Percentiles rank a stretch among this genome's conserved stretches.
phyloP scores from a whole-genome alignment of 2,329 filamentous ascomycete species.

The Stagonosporopsis rhizophila region DNA sequence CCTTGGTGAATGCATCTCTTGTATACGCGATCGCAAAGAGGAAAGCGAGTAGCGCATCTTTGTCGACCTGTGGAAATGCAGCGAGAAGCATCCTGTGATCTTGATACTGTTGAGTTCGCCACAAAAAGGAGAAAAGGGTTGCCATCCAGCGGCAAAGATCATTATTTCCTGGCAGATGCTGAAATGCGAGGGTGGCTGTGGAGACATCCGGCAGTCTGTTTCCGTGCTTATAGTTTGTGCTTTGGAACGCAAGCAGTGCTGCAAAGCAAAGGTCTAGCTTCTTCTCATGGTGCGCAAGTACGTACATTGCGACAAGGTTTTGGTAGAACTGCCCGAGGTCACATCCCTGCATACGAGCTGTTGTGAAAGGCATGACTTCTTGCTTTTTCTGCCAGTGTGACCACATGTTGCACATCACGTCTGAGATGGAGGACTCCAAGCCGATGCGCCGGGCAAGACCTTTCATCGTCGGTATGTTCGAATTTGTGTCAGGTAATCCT shows the following conservation, averaged over 20 bases:
- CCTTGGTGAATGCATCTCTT: conserved; percentile 14
- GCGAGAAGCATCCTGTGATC: conserved; percentile 12
- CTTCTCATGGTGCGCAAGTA: conserved; percentile 10
- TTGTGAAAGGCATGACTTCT: neutral
- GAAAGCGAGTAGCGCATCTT: conserved; percentile 19
- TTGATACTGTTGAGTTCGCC: conserved; percentile 13
- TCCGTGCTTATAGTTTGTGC: conserved; percentile 14
- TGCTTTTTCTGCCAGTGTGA: neutral
- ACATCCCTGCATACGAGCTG: neutral
- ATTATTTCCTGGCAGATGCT: conserved; percentile 15
- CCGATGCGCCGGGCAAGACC: neutral
- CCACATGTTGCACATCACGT: neutral
- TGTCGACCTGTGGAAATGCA: neutral
- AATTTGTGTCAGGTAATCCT: neutral
- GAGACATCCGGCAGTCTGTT: conserved; percentile 2
- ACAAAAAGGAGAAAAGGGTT: conserved; percentile 22
- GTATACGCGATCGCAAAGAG: conserved; percentile 16
- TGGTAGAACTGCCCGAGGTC: conserved; percentile 23
- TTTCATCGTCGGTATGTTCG: neutral
- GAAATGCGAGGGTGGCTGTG: conserved; percentile 12
- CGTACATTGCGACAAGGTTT: conserved; percentile 24
- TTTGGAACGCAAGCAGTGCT: conserved; percentile 22
- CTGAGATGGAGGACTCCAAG: neutral
- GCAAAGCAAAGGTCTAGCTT: conserved; percentile 14
- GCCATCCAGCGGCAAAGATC: conserved; percentile 28